Evolutionary conservation across 306 rosid genomes (phyloP).

Genomic region (Arachis hypogaea): DNA sequence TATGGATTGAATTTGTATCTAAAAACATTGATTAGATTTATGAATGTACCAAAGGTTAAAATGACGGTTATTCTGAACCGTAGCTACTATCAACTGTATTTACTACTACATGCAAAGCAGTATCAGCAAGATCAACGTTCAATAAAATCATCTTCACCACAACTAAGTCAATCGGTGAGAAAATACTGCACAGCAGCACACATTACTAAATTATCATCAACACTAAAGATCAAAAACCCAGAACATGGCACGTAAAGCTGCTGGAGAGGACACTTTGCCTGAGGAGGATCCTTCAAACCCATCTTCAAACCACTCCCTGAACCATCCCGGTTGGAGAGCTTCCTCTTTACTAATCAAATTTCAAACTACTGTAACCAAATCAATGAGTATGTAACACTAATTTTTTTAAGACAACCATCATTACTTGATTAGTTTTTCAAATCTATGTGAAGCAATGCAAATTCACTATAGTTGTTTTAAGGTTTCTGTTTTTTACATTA

Average conservation of each 20-base stretch:
- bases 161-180: no score
- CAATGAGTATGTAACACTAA: slow-evolving; percentile 69
- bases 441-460: background rate
- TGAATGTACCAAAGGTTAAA: no score
- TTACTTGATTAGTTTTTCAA: background rate
- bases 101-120: no score
- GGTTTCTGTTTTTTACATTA: slow-evolving; percentile 5
- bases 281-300: slow-evolving; percentile 97
- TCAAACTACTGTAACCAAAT: slow-evolving; percentile 96
- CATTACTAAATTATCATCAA: no score
- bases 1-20: no score
- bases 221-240: slow-evolving; percentile 5
- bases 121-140: no score
- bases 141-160: no score
- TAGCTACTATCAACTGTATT: no score
- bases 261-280: slow-evolving; percentile 90
- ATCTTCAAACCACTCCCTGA: slow-evolving; percentile 81
- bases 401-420: background rate
- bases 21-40: no score
- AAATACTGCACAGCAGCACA: no score
- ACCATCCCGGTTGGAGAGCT: slow-evolving; percentile 96
- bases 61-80: no score
- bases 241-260: slow-evolving; percentile 73
- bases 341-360: slow-evolving; percentile 90
- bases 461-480: slow-evolving; percentile 5